These are phyloP conservation scores for Pisolithus marmoratus DNA, from an alignment of 768 basidiomycete genomes.

Conservation along the genomic window DNA sequence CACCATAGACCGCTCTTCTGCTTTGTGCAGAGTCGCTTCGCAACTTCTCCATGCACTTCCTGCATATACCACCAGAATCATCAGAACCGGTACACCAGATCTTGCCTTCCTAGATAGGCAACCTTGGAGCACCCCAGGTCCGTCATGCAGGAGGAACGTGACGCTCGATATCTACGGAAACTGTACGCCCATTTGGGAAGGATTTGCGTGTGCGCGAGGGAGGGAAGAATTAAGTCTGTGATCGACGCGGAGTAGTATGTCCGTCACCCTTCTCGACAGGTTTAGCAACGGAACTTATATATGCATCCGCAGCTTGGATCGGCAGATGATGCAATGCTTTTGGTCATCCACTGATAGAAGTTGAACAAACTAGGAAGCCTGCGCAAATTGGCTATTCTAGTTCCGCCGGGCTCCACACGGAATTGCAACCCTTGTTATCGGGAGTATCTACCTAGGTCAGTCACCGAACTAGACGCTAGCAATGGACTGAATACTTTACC, in stretches of 20 bases:
- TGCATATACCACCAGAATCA: conserved; percentile 34
- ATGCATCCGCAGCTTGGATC: conserved; percentile 44
- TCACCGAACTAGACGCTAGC: neutral
- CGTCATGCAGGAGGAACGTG: conserved; percentile 45
- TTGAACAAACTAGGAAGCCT: conserved; percentile 47
- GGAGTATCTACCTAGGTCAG: conserved; percentile 81
- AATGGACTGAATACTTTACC: neutral
- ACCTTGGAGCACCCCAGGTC: conserved; percentile 9
- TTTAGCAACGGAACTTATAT: neutral
- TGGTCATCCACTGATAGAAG: conserved; percentile 61
- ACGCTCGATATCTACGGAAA: conserved; percentile 56
- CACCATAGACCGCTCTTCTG: conserved; percentile 57
- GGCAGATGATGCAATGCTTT: conserved; percentile 81
- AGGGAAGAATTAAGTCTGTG: conserved; percentile 61
- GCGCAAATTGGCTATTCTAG: conserved; percentile 1
- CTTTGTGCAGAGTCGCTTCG: conserved; percentile 56
- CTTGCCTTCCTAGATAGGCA: conserved; percentile 41
- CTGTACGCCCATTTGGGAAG: conserved; percentile 55
- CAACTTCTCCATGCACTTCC: conserved; percentile 52
- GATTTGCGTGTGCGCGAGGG: conserved; percentile 59
- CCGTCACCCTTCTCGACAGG: conserved; percentile 1
- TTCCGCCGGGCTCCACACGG: neutral
- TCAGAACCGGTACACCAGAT: conserved; percentile 43
- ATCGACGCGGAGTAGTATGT: conserved; percentile 85
- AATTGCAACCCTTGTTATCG: conserved; percentile 75